These are phyloP conservation scores for Xylogone sp. DNA, from an alignment of 2,329 filamentous ascomycete species.

Conservation along the genomic window DNA sequence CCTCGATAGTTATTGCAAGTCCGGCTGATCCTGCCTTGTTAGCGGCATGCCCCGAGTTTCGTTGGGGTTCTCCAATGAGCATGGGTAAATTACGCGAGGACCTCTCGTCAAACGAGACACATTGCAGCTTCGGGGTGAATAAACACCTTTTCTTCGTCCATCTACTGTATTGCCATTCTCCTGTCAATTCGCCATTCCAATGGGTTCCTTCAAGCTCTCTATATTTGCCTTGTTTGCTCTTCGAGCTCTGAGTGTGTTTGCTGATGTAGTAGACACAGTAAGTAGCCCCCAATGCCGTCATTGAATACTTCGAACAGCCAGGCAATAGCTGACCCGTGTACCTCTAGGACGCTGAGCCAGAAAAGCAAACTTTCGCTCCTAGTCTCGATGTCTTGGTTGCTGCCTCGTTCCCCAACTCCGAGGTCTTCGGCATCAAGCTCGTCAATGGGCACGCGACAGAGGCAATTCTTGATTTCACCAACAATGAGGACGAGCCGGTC, in stretches of 20 bases:
- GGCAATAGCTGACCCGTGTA: conserved; percentile 3
- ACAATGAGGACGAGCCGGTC: conserved; percentile 75
- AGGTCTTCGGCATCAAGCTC: conserved; percentile 89
- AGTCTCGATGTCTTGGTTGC: conserved; percentile 62
- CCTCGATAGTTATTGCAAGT: too few species aligned
- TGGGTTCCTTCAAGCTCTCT: conserved; percentile 72
- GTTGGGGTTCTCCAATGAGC: neutral
- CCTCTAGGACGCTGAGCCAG: conserved; percentile 13
- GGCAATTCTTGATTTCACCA: conserved; percentile 77
- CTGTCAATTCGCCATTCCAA: conserved; percentile 36
- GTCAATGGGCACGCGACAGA: conserved; percentile 87
- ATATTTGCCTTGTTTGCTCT: conserved; percentile 69
- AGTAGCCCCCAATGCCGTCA: conserved; percentile 27
- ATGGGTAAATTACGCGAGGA: neutral
- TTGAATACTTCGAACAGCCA: conserved; percentile 6
- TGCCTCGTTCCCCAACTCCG: conserved; percentile 59
- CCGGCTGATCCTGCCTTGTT: neutral
- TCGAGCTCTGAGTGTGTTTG: conserved; percentile 61
- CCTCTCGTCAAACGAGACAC: neutral
- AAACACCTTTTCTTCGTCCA: neutral
- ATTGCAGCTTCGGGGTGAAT: neutral
- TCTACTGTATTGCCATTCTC: neutral
- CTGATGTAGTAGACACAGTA: conserved; percentile 53
- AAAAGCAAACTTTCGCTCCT: conserved; percentile 25
- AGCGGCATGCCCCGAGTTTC: neutral